These are phyloP conservation scores for Aciculosporium take DNA, from an alignment of 2,329 filamentous ascomycete genomes.

Conservation along the genomic window DNA sequence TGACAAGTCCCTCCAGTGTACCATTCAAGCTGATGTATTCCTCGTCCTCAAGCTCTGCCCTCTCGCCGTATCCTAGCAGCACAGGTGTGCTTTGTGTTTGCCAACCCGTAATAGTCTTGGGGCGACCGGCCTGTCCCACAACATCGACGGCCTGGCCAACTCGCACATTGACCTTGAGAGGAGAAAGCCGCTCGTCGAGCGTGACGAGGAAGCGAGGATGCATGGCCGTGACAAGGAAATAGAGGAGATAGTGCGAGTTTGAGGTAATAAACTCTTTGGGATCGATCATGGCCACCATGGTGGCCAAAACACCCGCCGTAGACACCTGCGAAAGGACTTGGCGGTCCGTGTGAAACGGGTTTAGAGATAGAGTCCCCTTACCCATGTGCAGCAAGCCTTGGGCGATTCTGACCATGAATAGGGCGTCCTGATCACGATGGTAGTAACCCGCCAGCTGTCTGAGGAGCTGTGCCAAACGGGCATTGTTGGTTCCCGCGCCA, in stretches of 20 bases:
- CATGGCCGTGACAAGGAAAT: constrained; percentile 95
- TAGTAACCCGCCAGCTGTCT: constrained; percentile 96
- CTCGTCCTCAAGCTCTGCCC: constrained; percentile 93
- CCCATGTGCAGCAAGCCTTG: constrained; percentile 98
- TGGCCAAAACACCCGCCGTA: constrained; percentile 75
- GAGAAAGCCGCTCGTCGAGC: constrained; percentile 85
- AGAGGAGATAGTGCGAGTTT: constrained; percentile 78
- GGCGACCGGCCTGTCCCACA: constrained; percentile 88
- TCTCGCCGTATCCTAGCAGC: constrained; percentile 81
- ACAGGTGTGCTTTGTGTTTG: constrained; percentile 99
- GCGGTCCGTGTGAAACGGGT: constrained; percentile 98
- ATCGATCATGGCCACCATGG: constrained; percentile 87
- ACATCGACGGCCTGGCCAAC: constrained; percentile 97
- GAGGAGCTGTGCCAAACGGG: constrained; percentile 83
- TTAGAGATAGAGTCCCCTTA: constrained; percentile 90
- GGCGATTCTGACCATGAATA: constrained; percentile 98
- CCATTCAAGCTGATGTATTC: constrained; percentile 87
- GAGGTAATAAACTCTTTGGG: constrained; percentile 68
- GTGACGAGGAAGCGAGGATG: constrained; percentile 93
- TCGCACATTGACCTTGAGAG: constrained; percentile 86
- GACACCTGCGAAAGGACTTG: constrained; percentile 88
- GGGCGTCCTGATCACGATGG: constrained; percentile 83
- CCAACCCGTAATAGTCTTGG: constrained; percentile 99
- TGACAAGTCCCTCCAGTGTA: constrained; percentile 87
- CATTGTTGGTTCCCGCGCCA: constrained; percentile 95